A percentile compares a stretch with the other conserved stretches of the same genome.
Evolutionary conservation across 441 rosid genomes (phyloP).

Genomic region (Manihot esculenta): DNA sequence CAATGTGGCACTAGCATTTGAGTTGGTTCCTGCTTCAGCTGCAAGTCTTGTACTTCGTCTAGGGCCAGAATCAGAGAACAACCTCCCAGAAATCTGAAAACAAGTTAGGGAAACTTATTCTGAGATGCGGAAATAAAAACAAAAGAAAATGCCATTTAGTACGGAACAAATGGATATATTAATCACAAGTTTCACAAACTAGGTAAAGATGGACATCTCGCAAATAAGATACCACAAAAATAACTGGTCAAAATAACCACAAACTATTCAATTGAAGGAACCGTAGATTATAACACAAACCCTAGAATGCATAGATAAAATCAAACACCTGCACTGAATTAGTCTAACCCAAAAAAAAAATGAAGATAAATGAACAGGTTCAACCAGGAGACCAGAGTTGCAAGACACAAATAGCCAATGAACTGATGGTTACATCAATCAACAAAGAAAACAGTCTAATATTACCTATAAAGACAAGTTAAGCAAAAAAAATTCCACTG

Average conservation of each 20-base stretch:
- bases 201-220: not conserved
- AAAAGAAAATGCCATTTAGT: not conserved
- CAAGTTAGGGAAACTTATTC: constrained; percentile 10
- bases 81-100: constrained; percentile 89
- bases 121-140: not conserved
- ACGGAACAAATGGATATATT: not conserved
- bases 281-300: no score
- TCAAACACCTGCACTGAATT: not conserved
- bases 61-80: constrained; percentile 95
- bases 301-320: not conserved
- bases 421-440: constrained; percentile 3
- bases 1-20: constrained; percentile 46
- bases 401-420: not conserved
- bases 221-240: not conserved
- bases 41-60: constrained; percentile 81
- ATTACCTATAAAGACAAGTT: not conserved
- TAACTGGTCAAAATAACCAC: not conserved
- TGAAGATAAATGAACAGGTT: not conserved
- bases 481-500: not conserved
- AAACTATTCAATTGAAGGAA: not conserved
- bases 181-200: not conserved
- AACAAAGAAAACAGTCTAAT: not conserved
- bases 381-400: constrained; percentile 1
- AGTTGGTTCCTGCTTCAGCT: constrained; percentile 61
- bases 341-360: not conserved